Conservation (phyloP, 2,329 filamentous ascomycete species). For the Epichloe scottii region DNA sequence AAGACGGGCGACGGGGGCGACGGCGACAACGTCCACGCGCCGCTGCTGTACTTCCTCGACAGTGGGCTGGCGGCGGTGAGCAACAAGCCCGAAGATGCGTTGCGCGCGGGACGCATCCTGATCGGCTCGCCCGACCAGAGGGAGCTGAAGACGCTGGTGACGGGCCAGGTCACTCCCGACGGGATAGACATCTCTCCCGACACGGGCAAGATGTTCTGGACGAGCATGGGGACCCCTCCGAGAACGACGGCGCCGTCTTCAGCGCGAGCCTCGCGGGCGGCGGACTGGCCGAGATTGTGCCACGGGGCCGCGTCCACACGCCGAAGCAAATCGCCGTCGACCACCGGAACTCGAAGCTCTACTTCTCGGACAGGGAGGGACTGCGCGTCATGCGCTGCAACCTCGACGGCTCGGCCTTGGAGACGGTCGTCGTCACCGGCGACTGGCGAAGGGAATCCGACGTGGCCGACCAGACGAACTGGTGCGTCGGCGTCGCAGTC, state of each 20-base stretch:
- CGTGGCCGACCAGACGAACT: conserved; percentile 23
- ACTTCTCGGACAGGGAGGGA: conserved; percentile 33
- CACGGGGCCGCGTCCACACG: conserved; percentile 33
- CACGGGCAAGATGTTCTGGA: conserved; percentile 32
- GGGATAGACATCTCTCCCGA: conserved; percentile 27
- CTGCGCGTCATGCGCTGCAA: conserved; percentile 26
- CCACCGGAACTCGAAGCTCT: conserved; percentile 19
- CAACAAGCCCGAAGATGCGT: not conserved
- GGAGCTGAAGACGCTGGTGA: conserved; percentile 10
- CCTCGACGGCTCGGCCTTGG: conserved; percentile 25
- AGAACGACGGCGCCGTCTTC: conserved; percentile 29
- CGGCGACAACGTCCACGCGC: conserved; percentile 2
- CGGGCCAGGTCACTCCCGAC: conserved; percentile 25
- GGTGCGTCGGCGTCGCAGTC: conserved; percentile 45
- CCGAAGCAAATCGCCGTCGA: conserved; percentile 30
- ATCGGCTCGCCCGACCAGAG: conserved; percentile 8
- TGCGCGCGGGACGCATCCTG: conserved; percentile 8
- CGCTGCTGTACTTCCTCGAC: conserved; percentile 17
- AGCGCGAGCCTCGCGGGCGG: conserved; percentile 37
- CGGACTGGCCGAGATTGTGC: conserved; percentile 29
- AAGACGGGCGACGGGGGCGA: not conserved
- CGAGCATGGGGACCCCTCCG: conserved; percentile 31
- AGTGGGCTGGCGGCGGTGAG: conserved; percentile 11
- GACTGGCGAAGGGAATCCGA: conserved; percentile 12
- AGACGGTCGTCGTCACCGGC: conserved; percentile 27